Conservation (phyloP, 306 rosid species). For the Fragaria nilgerrensis region DNA sequence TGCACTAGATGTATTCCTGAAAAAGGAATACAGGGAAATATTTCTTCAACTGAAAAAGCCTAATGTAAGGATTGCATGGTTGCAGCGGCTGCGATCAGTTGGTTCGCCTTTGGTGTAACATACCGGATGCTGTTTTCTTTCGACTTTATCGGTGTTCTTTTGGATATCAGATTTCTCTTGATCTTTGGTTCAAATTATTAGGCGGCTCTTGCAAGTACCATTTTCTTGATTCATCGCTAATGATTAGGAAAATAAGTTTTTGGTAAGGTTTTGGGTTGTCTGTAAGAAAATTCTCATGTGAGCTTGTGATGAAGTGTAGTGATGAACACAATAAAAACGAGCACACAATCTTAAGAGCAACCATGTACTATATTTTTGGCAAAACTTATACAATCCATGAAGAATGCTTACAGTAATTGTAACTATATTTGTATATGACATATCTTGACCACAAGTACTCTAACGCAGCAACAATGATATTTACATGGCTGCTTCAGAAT, state of each 20-base stretch:
- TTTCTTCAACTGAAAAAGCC: slow-evolving; percentile 65
- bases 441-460: not conserved
- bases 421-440: not conserved
- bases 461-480: slow-evolving; percentile 1
- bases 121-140: slow-evolving; percentile 26
- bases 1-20: slow-evolving; percentile 70
- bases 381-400: not conserved
- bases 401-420: not conserved
- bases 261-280: not conserved
- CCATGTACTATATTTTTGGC: not conserved
- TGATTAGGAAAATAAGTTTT: not conserved
- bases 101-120: slow-evolving; percentile 37
- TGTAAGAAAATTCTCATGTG: not conserved
- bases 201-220: not conserved
- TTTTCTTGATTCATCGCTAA: not conserved
- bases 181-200: slow-evolving; percentile 9
- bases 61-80: slow-evolving; percentile 62
- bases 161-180: not conserved
- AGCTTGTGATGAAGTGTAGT: not conserved
- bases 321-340: not conserved
- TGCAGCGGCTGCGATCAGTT: slow-evolving; percentile 57
- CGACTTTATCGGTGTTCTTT: not conserved
- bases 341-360: not conserved
- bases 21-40: slow-evolving; percentile 68
- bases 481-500: not conserved